Evolutionary conservation across 1,284 basidiomycete species (phyloP).

Genomic region (Marasmius sp.): DNA sequence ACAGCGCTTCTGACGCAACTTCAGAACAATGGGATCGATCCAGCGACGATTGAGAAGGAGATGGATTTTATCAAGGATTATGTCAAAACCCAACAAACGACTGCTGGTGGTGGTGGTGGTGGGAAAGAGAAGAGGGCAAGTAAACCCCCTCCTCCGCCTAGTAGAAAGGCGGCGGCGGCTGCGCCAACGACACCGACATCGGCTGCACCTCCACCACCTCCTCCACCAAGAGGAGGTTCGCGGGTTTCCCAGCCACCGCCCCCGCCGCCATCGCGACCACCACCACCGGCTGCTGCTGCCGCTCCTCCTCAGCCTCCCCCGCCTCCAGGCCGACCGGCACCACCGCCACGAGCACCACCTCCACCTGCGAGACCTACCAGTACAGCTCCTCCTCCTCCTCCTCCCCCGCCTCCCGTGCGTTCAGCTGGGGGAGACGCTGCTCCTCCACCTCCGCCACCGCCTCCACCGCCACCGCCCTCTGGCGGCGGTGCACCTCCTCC

Average conservation of each 20-base stretch:
- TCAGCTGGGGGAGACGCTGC: slow-evolving; percentile 38
- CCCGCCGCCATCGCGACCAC: slow-evolving; percentile 24
- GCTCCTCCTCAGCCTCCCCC: slow-evolving; percentile 26
- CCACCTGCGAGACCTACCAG: neutral
- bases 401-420: slow-evolving; percentile 33
- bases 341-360: slow-evolving; percentile 30
- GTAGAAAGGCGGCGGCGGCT: slow-evolving; percentile 32
- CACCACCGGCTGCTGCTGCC: slow-evolving; percentile 20
- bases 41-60: slow-evolving; percentile 67
- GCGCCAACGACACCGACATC: slow-evolving; percentile 33
- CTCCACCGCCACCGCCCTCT: slow-evolving; percentile 33
- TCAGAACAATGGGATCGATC: slow-evolving; percentile 68
- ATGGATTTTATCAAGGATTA: slow-evolving; percentile 91
- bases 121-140: slow-evolving; percentile 40
- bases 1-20: slow-evolving; percentile 75
- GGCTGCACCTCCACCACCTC: slow-evolving; percentile 28
- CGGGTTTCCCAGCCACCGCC: slow-evolving; percentile 26
- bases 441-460: slow-evolving; percentile 34
- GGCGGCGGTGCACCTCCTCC: slow-evolving; percentile 28
- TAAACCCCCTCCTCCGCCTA: slow-evolving; percentile 63
- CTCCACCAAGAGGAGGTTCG: slow-evolving; percentile 24
- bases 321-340: slow-evolving; percentile 24
- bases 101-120: slow-evolving; percentile 20
- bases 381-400: slow-evolving; percentile 30
- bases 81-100: slow-evolving; percentile 53